Base-by-base conservation (phyloP, 805 yeast species). In the Tetrapisispora phaffii region DNA sequence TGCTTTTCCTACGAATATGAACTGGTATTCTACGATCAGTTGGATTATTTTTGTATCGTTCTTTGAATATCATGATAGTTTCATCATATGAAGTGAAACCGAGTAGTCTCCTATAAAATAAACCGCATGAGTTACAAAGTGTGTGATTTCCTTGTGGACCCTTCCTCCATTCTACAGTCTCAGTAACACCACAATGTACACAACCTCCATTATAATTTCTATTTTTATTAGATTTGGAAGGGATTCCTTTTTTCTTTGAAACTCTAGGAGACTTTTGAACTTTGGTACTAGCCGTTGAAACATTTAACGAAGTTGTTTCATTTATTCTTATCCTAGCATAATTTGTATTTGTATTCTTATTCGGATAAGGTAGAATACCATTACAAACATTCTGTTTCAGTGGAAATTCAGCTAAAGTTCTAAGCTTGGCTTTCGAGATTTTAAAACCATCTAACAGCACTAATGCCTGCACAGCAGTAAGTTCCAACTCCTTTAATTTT, bases 111-210 rank as follows among this genome's bases (percentile, higher is more conserved):
- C 33, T 31, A 26, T 24, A 38, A 19, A 38, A 38, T 19, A 38
- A 17, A 6, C 39, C 39, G 23, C 39, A 36, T 7, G 39, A 36
- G 23, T 36, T 36, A 9, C 39, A 36, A 6, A 36, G 26, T 13
- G 39, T 36, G 15, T 36, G 39, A 8, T 36, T 36, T 15, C 39
- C 39, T 23, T 36, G 39, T n/a, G 39, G 39, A 16, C 39, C 39
- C 23, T 36, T 36, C 16, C 39, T 36, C 33, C 41, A 38, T 38
- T 38, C 41, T 9, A 38, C 39, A 7, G 39, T 36, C 12, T 36
- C 39, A 2, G 29, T 36, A 19, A 36, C 23, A 4, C 39, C 39
- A n/a, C 39, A 36, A 36, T 36, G 39, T 12, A 36, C 39, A 23
- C 39, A 36, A n/a, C 39, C 39, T 5, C 39, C 39, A 23, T 36